These are phyloP conservation scores for Colletotrichum tropicale DNA, from an alignment of 2,329 filamentous ascomycete genomes.

Conservation along the genomic window DNA sequence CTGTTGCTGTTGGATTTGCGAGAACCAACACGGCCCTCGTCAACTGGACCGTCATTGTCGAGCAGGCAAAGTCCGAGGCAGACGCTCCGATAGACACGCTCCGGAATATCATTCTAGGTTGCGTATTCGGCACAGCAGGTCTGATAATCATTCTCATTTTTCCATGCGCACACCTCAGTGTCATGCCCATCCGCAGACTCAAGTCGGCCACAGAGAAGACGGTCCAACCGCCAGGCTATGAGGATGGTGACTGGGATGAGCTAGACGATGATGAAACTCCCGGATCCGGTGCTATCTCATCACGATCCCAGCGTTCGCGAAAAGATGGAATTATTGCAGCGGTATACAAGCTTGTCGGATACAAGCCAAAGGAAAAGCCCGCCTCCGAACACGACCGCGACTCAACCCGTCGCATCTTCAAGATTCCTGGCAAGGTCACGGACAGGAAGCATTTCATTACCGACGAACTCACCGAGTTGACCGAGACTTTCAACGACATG, in stretches of 20 bases:
- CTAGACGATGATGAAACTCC: slow-evolving; percentile 51
- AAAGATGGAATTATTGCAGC: slow-evolving; percentile 32
- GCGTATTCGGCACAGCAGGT: slow-evolving; percentile 83
- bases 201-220: slow-evolving; percentile 78
- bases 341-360: slow-evolving; percentile 21
- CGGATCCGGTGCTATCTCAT: slow-evolving; percentile 40
- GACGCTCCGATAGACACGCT: slow-evolving; percentile 76
- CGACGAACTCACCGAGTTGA: slow-evolving; percentile 86
- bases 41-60: slow-evolving; percentile 83
- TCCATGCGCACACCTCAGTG: slow-evolving; percentile 81
- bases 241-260: slow-evolving; percentile 45
- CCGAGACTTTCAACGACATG: slow-evolving; percentile 90
- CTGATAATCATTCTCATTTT: slow-evolving; percentile 74
- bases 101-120: slow-evolving; percentile 81
- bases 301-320: slow-evolving; percentile 45
- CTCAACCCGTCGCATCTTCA: slow-evolving; percentile 65
- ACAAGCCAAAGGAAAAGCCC: slow-evolving; percentile 24
- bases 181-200: slow-evolving; percentile 78
- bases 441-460: slow-evolving; percentile 77
- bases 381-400: slow-evolving; percentile 40
- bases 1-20: slow-evolving; percentile 82
- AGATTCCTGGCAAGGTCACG: slow-evolving; percentile 83
- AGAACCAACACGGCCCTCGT: slow-evolving; percentile 70
- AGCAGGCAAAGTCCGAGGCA: slow-evolving; percentile 76
- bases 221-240: slow-evolving; percentile 68